A percentile compares a stretch with the other conserved stretches of the same genome.
These are phyloP conservation scores for Atalantia buxifolia DNA, from an alignment of 345 rosid species.

Conservation along the genomic window DNA sequence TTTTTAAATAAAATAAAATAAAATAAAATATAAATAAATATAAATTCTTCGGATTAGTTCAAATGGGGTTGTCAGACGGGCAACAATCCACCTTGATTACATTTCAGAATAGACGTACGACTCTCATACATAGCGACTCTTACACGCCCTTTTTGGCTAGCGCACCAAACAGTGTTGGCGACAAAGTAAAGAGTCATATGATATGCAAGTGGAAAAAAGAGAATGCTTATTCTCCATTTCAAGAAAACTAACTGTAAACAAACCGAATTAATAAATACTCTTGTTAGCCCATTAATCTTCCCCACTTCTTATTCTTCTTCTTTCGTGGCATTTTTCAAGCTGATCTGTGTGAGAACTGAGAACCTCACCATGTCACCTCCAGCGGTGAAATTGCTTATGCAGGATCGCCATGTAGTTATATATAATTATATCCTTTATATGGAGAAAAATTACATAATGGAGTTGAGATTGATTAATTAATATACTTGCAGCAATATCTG, in stretches of 20 bases:
- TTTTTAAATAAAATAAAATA: no score
- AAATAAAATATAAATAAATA: no score
- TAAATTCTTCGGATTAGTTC: no score
- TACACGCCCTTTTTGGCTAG: constrained; percentile 23
- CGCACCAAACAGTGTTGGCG: constrained; percentile 46
- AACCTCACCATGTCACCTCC: constrained; percentile 18
- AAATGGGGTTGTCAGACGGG: no score
- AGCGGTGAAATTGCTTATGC: constrained; percentile 27
- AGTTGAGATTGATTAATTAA: constrained; percentile 14
- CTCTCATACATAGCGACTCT: constrained; percentile 15
- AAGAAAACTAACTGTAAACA: constrained; percentile 19
- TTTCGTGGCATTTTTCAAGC: neutral
- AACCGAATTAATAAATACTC: neutral
- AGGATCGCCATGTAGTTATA: constrained; percentile 30
- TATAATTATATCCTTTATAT: neutral
- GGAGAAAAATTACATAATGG: neutral
- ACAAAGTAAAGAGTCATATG: constrained; percentile 43
- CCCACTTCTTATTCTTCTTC: neutral
- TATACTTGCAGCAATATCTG: neutral
- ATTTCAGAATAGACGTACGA: no score
- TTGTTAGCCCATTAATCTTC: neutral
- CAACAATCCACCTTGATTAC: no score
- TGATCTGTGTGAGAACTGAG: neutral
- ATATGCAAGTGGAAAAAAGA: neutral
- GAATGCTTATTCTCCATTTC: constrained; percentile 38